Conservation (phyloP, 2,329 filamentous ascomycete species). For the Lizonia empirigonia region DNA sequence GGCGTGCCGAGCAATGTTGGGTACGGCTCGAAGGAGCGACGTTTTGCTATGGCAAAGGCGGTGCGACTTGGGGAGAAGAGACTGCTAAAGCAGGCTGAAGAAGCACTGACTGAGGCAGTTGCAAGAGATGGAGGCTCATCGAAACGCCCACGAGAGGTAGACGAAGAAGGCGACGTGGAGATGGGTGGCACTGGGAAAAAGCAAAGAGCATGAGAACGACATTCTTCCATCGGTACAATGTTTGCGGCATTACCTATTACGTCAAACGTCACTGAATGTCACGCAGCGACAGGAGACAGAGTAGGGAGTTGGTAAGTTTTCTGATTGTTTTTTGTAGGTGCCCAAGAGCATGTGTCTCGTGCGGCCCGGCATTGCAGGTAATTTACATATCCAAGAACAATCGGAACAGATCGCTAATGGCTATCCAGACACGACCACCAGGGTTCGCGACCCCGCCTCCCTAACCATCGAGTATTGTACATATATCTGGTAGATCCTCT, state of each 20-base stretch:
- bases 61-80: constrained; percentile 76
- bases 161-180: constrained; percentile 37
- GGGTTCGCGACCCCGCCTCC: neutral
- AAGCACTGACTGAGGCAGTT: constrained; percentile 30
- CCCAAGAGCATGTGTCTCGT: neutral
- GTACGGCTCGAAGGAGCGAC: constrained; percentile 27
- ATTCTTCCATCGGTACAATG: neutral
- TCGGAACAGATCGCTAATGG: constrained; percentile 19
- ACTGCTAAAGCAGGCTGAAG: constrained; percentile 63
- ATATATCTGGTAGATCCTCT: constrained; percentile 31
- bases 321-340: neutral
- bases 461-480: constrained; percentile 24
- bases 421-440: constrained; percentile 19
- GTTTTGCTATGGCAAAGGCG: constrained; percentile 64
- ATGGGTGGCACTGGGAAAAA: constrained; percentile 37
- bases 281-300: neutral
- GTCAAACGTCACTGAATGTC: neutral
- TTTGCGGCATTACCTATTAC: neutral
- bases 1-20: constrained; percentile 39
- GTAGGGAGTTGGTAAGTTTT: constrained; percentile 4
- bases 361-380: constrained; percentile 13
- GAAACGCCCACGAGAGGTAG: constrained; percentile 34
- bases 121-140: constrained; percentile 38
- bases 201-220: constrained; percentile 24
- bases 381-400: constrained; percentile 21